Conservation (phyloP, 2,329 filamentous ascomycete genomes). For the Alternaria sp. region DNA sequence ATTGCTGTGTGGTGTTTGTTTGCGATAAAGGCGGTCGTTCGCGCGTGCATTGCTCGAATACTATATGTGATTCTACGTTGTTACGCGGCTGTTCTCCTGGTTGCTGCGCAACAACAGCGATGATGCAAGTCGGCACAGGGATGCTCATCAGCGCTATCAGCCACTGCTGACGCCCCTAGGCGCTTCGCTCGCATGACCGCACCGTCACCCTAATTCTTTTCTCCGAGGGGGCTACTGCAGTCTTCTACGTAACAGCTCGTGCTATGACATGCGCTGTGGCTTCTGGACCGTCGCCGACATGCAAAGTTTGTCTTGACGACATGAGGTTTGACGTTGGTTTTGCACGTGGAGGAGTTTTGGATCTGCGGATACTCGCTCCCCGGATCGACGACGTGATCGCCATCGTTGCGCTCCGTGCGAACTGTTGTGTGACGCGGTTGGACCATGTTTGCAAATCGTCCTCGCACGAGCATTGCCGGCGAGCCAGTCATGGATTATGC, state of each 20-base stretch:
- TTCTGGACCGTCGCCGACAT: conserved; percentile 2
- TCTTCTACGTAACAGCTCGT: conserved; percentile 11
- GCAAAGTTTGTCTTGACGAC: neutral
- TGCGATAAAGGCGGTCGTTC: neutral
- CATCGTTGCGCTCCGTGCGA: conserved; percentile 10
- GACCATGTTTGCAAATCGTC: conserved; percentile 4
- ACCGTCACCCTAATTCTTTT: conserved; percentile 5
- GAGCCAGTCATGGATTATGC: conserved; percentile 4
- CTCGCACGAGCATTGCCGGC: neutral
- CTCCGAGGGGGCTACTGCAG: conserved; percentile 8
- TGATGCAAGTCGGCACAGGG: conserved; percentile 18
- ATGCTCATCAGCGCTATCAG: conserved; percentile 5
- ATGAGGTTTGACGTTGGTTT: neutral
- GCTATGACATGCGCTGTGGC: conserved; percentile 9
- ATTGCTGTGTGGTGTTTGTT: neutral
- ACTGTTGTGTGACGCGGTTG: neutral
- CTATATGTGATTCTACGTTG: conserved; percentile 9
- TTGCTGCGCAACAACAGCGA: conserved; percentile 22
- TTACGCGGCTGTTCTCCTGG: conserved; percentile 16
- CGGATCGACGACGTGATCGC: conserved; percentile 23
- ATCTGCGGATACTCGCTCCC: conserved; percentile 1
- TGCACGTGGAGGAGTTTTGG: neutral
- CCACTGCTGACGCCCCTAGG: conserved; percentile 4
- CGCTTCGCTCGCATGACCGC: conserved; percentile 10
- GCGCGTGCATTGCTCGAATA: neutral